These are phyloP conservation scores for Linnemannia schmuckeri DNA, from an alignment of 192 early-diverging fungal species.

Conservation along the genomic window DNA sequence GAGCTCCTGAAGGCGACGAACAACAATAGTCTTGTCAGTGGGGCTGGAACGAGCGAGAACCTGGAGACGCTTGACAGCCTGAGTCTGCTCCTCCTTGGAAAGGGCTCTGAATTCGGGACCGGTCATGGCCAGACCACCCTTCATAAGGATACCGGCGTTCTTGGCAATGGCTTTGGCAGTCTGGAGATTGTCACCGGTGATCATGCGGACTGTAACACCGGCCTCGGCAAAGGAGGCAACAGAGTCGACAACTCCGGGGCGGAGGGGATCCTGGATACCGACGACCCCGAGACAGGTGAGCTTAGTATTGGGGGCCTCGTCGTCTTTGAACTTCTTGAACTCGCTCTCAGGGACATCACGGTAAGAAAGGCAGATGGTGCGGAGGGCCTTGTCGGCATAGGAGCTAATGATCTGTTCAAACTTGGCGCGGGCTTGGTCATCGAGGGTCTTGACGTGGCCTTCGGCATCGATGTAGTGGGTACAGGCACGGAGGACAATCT, in stretches of 20 bases:
- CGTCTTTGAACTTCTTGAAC: conserved; percentile 65
- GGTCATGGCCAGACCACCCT: conserved; percentile 80
- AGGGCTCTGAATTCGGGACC: conserved; percentile 84
- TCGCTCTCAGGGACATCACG: conserved; percentile 66
- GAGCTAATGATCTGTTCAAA: conserved; percentile 65
- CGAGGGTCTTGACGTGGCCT: conserved; percentile 62
- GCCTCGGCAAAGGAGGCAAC: conserved; percentile 83
- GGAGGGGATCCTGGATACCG: conserved; percentile 91
- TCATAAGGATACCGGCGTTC: conserved; percentile 86
- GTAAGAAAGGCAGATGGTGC: conserved; percentile 81
- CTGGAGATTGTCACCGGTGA: conserved; percentile 85
- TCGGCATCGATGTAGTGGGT: conserved; percentile 69
- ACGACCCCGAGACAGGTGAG: conserved; percentile 79
- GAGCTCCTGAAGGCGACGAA: conserved; percentile 77
- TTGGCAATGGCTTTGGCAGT: conserved; percentile 94
- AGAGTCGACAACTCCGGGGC: conserved; percentile 83
- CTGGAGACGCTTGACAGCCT: conserved; percentile 77
- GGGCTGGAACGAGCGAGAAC: conserved; percentile 92
- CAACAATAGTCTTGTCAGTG: conserved; percentile 90
- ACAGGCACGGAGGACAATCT: conserved; percentile 79
- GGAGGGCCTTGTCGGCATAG: conserved; percentile 78
- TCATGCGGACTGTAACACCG: conserved; percentile 93
- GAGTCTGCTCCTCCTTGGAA: conserved; percentile 73
- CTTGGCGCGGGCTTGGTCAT: conserved; percentile 54
- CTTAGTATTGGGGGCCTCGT: conserved; percentile 64